Conservation (phyloP, 2,329 filamentous ascomycete species). For the Arthroderma uncinatum region DNA sequence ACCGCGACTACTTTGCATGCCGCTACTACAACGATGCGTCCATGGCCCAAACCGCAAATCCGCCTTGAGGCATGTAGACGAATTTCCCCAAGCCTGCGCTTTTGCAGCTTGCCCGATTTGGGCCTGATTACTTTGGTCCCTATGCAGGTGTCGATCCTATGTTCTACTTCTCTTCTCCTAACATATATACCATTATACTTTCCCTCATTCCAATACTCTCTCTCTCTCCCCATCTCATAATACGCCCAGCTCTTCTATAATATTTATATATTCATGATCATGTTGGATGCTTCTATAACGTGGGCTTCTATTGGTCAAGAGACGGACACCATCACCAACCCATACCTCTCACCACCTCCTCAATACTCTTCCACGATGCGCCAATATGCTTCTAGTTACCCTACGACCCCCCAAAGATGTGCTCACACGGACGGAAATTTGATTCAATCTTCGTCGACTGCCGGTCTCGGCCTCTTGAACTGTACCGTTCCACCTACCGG, state of each 20-base stretch:
- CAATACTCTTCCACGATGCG: conserved; percentile 11
- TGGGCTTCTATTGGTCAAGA: conserved; percentile 3
- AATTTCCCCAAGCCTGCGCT: background rate
- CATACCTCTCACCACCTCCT: conserved; percentile 17
- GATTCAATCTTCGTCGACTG: background rate
- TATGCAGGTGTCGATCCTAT: background rate
- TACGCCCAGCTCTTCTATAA: conserved; percentile 11
- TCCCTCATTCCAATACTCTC: background rate
- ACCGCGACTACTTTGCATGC: background rate
- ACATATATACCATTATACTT: conserved; percentile 5
- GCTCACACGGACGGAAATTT: background rate
- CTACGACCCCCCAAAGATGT: conserved; percentile 17
- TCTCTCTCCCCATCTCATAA: background rate
- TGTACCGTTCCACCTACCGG: conserved; percentile 19
- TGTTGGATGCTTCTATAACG: conserved; percentile 12
- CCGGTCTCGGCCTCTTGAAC: conserved; percentile 26
- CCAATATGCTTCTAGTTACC: conserved; percentile 17
- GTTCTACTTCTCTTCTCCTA: background rate
- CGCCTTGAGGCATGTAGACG: background rate
- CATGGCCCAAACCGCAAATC: background rate
- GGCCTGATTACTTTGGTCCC: background rate
- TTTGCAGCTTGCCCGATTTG: background rate
- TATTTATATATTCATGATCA: conserved; percentile 14
- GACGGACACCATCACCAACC: conserved; percentile 20
- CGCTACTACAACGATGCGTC: background rate